Percentiles rank a stretch among this genome's conserved stretches.
Conservation (phyloP, 495 filamentous ascomycete species). For the Apiosordaria backusii region DNA sequence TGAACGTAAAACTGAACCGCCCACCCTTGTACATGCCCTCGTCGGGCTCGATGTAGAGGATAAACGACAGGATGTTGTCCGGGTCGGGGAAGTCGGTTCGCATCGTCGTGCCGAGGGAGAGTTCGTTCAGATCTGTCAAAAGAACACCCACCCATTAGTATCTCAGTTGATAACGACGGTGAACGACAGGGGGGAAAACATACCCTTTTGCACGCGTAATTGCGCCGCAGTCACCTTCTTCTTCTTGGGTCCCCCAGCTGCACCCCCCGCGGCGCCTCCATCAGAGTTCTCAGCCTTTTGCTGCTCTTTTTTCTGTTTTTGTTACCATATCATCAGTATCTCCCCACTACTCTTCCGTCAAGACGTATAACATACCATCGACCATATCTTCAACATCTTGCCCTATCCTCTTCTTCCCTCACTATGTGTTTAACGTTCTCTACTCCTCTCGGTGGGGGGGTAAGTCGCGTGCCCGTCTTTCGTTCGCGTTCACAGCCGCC, state of each 20-base stretch:
- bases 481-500: too few relatives aligned
- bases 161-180: slow-evolving; percentile 8
- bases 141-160: too few relatives aligned
- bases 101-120: slow-evolving; percentile 88
- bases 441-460: neutral
- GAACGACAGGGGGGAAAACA: neutral
- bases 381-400: slow-evolving; percentile 99
- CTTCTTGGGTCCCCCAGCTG: slow-evolving; percentile 68
- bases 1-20: slow-evolving; percentile 83
- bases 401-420: slow-evolving; percentile 4
- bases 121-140: slow-evolving; percentile 82
- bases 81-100: slow-evolving; percentile 88
- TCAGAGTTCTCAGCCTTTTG: slow-evolving; percentile 86
- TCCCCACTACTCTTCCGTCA: neutral
- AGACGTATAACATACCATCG: slow-evolving; percentile 67
- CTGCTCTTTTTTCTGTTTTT: slow-evolving; percentile 82
- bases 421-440: neutral
- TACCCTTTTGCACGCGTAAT: slow-evolving; percentile 94
- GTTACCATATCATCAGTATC: slow-evolving; percentile 17
- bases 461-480: too few relatives aligned
- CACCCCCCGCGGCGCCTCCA: slow-evolving; percentile 55
- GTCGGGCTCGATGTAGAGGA: slow-evolving; percentile 88
- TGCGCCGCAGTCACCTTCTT: slow-evolving; percentile 98
- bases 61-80: slow-evolving; percentile 95
- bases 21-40: slow-evolving; percentile 98